A percentile compares a stretch with the other conserved stretches of the same genome.
These are phyloP conservation scores for Trypanosoma lewisi DNA, from an alignment of 208 protist species.

Conservation along the genomic window DNA sequence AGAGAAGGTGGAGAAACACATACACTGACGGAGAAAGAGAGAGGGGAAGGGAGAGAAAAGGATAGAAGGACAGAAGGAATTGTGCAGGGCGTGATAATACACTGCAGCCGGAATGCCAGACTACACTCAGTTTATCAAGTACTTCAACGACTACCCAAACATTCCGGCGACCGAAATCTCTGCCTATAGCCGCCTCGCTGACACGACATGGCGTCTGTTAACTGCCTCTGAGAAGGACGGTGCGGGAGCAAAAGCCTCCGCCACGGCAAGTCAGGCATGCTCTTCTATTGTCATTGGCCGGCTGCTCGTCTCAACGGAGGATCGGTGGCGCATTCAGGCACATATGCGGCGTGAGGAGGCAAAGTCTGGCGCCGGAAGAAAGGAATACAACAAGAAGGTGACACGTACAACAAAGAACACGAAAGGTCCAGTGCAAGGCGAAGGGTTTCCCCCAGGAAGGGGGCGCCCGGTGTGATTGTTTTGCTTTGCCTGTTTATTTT, in stretches of 20 bases:
- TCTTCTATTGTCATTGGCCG: slow-evolving; percentile 60
- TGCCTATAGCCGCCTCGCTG: slow-evolving; percentile 47
- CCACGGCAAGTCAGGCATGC: not conserved
- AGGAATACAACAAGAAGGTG: slow-evolving; percentile 91
- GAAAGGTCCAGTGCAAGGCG: slow-evolving; percentile 59
- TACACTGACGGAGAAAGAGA: not conserved
- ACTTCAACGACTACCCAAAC: slow-evolving; percentile 64
- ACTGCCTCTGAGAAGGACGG: slow-evolving; percentile 46
- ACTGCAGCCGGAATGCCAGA: slow-evolving; percentile 46
- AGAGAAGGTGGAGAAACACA: not conserved
- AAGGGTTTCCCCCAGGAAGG: slow-evolving; percentile 75
- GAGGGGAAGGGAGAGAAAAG: not conserved
- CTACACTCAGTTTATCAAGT: slow-evolving; percentile 77
- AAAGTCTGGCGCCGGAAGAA: slow-evolving; percentile 56
- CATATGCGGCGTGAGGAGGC: slow-evolving; percentile 84
- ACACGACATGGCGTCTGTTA: slow-evolving; percentile 68
- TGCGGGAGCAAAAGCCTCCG: slow-evolving; percentile 15
- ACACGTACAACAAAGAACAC: slow-evolving; percentile 74
- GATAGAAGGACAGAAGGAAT: not conserved
- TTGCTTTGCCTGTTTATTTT: slow-evolving; percentile 4
- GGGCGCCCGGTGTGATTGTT: slow-evolving; percentile 59
- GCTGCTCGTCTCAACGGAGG: slow-evolving; percentile 76
- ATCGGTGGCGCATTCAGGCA: slow-evolving; percentile 84
- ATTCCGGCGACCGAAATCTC: slow-evolving; percentile 34
- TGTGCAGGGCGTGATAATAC: not conserved